Evolutionary conservation across 2,329 filamentous ascomycete species (phyloP), one percentile per base, ranked within the genome.

Genomic region (Chrysoporthe cubensis): DNA sequence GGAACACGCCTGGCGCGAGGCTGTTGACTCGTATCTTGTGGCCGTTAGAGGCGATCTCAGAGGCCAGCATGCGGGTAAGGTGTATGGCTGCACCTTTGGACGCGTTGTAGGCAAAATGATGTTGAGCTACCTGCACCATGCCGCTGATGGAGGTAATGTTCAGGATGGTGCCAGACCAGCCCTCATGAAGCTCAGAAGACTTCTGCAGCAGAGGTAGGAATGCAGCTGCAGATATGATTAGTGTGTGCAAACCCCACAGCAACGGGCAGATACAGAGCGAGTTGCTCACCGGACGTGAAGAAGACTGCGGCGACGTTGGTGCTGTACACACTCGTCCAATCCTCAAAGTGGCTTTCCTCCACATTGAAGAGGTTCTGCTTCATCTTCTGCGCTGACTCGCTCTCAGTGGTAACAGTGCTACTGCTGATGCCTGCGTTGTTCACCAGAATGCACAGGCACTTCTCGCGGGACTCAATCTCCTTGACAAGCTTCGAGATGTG

Each of bases 221-320:
- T 0, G 87, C 84, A 62, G 89, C 83, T 0, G 88, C 32, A 58
- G 3, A 13, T 1, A 7, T 16, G 11, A 26, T 46, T 6, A 62
- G 32, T 18, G 8, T 26, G 44, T 44, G 40, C 42, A 26, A 8
- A 26, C 3, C 18, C n/a, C 18, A 6, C 37, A 5, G 2, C 7
- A 43, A 6, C 4, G 34, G n/a, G 46, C 5, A 44, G 61, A 21
- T 9, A 9, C n/a, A 4, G 48, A 48, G 37, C 57, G 37, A 21
- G 21, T 9, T 54, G 18, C 48, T 63, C 43, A 69, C 68, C 68
- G 48, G 65, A 65, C 62, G 87, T 82, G 71, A 90, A 91, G 80
- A 88, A 91, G 66, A 88, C 83, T 69, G 85, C 87, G 43, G 92
- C 87, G 13, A 94, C 91, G 71, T 96, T 94, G 26, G 91, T 92